Base-by-base conservation (phyloP, 1,139 yeast species). In the Suhomyces yuchorum region DNA sequence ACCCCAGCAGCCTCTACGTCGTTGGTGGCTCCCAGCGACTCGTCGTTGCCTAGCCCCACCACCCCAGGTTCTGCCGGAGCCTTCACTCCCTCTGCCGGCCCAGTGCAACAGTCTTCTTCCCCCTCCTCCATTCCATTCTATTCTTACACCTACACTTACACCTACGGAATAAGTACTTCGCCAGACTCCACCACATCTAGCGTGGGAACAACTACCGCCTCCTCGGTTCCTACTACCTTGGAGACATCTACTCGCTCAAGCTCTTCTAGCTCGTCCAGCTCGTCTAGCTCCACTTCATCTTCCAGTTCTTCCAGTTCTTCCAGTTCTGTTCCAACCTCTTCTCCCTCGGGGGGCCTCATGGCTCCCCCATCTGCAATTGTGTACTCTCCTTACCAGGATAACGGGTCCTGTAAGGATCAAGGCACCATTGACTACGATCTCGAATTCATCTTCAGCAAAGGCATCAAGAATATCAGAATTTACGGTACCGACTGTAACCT, bases 401-500 rank as follows among this genome's bases (percentile, higher is more conserved):
- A 81, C 59, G 80, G 85, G 30, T 56, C 80, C 2, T 91, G 97
- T 70, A 91, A 88, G 63, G 72, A 71, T 50, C 67, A 75, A 32
- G 70, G 60, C 48, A 63, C 78, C 8, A 87, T 91, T 44, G 52
- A 67, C 42, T 57, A 70, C n/a, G 97, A 91, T 63, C 73, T 91
- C 47, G 59, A 71, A 26, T 62, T 70, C 48, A 86, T 91, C 57
- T 60, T 67, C 35, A 63, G 78, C 47, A 84, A 82, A 60, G 89
- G 91, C 45, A 84, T 90, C 56, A 63, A 69, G 33, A 76, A 77
- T 44, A 69, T 91, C 49, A 82, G 97, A 71, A 67, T 88, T 45
- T 91, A 91, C 62, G 96, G 96, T 57, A 85, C 89, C 48, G 97
- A 91, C 65, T 91, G 97, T 72, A 75, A 81, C 62, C 81, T 88